Conservation (phyloP, 495 filamentous ascomycete genomes). For the Halenospora varia region DNA sequence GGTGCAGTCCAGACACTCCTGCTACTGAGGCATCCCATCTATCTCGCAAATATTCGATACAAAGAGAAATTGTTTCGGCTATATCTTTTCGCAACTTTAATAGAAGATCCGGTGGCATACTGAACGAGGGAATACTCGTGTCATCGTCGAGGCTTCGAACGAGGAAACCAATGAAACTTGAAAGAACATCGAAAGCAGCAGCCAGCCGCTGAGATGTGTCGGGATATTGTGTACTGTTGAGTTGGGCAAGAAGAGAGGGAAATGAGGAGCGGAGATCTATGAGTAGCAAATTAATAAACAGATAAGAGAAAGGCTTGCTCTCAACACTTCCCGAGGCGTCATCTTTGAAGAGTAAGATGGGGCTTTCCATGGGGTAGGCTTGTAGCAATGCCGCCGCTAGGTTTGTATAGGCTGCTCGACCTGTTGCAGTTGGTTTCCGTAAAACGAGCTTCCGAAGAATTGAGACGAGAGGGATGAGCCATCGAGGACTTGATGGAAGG, state of each 20-base stretch:
- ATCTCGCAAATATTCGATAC: slow-evolving; percentile 61
- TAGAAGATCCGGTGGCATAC: slow-evolving; percentile 48
- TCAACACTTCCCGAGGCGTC: slow-evolving; percentile 19
- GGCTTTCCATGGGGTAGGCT: slow-evolving; percentile 37
- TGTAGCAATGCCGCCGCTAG: slow-evolving; percentile 50
- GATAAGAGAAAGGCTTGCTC: slow-evolving; percentile 49
- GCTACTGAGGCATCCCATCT: slow-evolving; percentile 56
- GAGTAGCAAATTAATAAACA: slow-evolving; percentile 55
- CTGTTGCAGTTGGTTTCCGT: slow-evolving; percentile 41
- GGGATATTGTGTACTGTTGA: slow-evolving; percentile 46
- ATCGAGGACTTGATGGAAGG: slow-evolving; percentile 30
- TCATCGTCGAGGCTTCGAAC: slow-evolving; percentile 41
- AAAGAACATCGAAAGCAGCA: slow-evolving; percentile 54
- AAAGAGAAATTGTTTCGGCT: slow-evolving; percentile 51
- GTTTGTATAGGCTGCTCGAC: slow-evolving; percentile 45
- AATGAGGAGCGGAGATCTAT: slow-evolving; percentile 60
- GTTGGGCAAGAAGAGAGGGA: slow-evolving; percentile 51
- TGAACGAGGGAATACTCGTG: slow-evolving; percentile 2
- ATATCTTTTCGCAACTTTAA: slow-evolving; percentile 55
- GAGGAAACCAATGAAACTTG: slow-evolving; percentile 55
- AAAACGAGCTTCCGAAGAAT: slow-evolving; percentile 40
- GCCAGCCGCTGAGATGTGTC: slow-evolving; percentile 46
- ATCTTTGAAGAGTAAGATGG: slow-evolving; percentile 43
- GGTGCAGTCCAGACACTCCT: slow-evolving; percentile 49
- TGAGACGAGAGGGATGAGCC: slow-evolving; percentile 36